phyloP scores from a whole-genome alignment of 1,139 yeast species.

The Protomyces pachydermus region DNA sequence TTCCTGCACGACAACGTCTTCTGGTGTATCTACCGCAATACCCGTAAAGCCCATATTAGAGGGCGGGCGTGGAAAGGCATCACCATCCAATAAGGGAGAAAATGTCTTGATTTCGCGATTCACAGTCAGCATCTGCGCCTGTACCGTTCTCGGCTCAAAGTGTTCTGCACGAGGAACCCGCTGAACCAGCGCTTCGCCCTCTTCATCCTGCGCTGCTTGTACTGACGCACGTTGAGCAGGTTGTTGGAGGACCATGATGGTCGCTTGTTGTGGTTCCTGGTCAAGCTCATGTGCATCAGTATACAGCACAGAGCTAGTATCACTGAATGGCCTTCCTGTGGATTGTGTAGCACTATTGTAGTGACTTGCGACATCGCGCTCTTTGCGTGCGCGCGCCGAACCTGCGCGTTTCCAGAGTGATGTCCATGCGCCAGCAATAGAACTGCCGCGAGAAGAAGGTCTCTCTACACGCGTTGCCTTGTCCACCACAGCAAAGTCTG shows the following conservation, averaged over 20 bases:
- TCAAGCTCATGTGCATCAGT: not conserved
- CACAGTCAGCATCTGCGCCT: not conserved
- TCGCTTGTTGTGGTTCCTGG: not conserved
- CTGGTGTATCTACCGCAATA: not conserved
- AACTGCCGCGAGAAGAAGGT: not conserved
- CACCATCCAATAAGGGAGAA: conserved; percentile 16
- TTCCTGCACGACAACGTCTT: not conserved
- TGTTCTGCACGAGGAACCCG: not conserved
- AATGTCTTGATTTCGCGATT: not conserved
- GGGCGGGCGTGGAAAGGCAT: conserved; percentile 5
- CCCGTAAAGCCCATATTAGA: not conserved
- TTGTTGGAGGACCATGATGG: not conserved
- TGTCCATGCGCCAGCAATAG: conserved; percentile 3
- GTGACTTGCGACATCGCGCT: conserved; percentile 21
- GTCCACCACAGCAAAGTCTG: conserved; percentile 16
- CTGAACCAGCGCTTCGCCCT: not conserved
- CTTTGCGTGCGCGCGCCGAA: conserved; percentile 15
- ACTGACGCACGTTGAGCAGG: not conserved
- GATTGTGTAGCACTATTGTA: not conserved
- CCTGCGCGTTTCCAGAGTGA: conserved; percentile 22
- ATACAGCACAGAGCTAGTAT: not conserved
- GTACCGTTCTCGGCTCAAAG: not conserved
- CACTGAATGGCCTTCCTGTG: not conserved
- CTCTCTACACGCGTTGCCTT: not conserved
- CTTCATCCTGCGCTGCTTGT: not conserved